Evolutionary conservation across 2,329 filamentous ascomycete species (phyloP).

Genomic region (Ophiostoma piceae): DNA sequence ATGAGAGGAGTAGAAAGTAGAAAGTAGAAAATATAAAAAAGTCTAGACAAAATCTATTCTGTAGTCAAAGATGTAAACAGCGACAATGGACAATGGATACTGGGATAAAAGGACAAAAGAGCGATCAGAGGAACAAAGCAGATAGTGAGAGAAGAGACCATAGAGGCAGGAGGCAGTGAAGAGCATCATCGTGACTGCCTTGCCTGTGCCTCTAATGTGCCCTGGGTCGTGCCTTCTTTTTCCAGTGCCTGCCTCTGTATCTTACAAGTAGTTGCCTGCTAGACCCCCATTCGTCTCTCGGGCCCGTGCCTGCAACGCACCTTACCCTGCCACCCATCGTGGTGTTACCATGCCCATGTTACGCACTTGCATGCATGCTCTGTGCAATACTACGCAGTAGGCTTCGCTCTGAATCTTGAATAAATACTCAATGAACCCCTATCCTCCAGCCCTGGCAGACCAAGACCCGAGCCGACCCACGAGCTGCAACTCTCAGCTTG

Average conservation of each 20-base stretch:
- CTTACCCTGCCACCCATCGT: conserved; percentile 3
- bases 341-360: background rate
- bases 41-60: background rate
- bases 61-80: background rate
- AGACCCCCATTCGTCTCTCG: background rate
- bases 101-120: background rate
- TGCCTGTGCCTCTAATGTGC: background rate
- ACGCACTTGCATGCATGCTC: background rate
- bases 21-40: background rate
- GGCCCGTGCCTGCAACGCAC: background rate
- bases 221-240: conserved; percentile 7
- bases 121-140: background rate
- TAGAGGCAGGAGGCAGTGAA: background rate
- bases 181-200: background rate
- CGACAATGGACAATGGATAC: background rate
- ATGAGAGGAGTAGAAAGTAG: background rate
- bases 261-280: background rate
- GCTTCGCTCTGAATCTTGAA: background rate
- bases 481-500: conserved; percentile 4
- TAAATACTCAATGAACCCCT: background rate
- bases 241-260: background rate
- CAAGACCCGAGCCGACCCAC: background rate
- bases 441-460: conserved; percentile 12
- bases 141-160: background rate
- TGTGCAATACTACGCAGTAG: background rate